A percentile compares a stretch with the other conserved stretches of the same genome.
These are phyloP conservation scores for Geranomyces variabilis DNA, from an alignment of 192 early-diverging fungal species.

Conservation along the genomic window DNA sequence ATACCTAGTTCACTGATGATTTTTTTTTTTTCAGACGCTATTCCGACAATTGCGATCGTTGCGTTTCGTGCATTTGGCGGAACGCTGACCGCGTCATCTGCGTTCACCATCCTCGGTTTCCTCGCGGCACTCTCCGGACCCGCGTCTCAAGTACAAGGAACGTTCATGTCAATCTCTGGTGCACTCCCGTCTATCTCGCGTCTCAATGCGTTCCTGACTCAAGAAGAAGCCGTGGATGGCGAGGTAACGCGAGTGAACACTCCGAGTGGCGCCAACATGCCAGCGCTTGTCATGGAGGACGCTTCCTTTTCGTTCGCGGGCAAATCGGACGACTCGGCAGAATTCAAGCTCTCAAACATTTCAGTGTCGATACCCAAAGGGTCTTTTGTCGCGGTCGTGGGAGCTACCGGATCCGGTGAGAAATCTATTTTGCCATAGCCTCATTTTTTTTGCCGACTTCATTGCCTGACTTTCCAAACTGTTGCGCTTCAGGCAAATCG, in stretches of 20 bases:
- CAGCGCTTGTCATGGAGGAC: neutral
- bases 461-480: neutral
- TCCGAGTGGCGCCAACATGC: neutral
- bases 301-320: neutral
- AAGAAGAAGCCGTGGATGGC: neutral
- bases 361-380: conserved; percentile 49
- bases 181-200: neutral
- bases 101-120: conserved; percentile 12
- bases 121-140: neutral
- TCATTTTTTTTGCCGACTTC: neutral
- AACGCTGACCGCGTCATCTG: neutral
- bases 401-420: conserved; percentile 77
- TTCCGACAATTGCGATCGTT: conserved; percentile 9
- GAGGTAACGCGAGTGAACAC: neutral
- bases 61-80: conserved; percentile 6
- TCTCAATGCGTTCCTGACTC: conserved; percentile 3
- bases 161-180: neutral
- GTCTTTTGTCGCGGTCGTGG: conserved; percentile 76
- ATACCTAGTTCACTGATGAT: neutral
- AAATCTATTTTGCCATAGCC: neutral
- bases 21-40: conserved; percentile 5
- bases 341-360: neutral
- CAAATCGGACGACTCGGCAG: neutral
- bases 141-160: neutral
- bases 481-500: conserved; percentile 70